Evolutionary conservation across 2,329 filamentous ascomycete species (phyloP).

Genomic region (Scleromitrula shiraiana): DNA sequence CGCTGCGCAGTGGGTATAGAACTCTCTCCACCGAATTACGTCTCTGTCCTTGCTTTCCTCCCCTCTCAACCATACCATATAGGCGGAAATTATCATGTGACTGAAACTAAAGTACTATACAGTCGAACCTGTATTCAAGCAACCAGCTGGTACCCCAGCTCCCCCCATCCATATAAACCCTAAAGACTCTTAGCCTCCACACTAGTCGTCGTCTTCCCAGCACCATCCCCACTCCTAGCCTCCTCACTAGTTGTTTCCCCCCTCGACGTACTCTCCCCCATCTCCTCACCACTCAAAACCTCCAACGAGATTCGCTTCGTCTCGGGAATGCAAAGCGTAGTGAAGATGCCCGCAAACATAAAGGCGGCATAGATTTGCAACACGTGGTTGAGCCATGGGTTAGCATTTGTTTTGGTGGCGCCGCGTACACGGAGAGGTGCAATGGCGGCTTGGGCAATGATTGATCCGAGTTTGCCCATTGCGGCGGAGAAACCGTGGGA

Average conservation of each 20-base stretch:
- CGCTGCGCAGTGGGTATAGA: neutral
- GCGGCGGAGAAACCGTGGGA: constrained; percentile 32
- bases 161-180: neutral
- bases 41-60: neutral
- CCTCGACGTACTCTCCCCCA: neutral
- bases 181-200: constrained; percentile 2
- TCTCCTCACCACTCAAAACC: constrained; percentile 55
- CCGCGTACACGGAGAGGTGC: constrained; percentile 43
- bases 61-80: neutral
- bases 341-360: constrained; percentile 66
- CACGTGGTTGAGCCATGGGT: constrained; percentile 57
- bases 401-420: constrained; percentile 18
- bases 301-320: constrained; percentile 70
- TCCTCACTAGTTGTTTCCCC: neutral
- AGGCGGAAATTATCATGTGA: no score
- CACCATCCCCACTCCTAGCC: neutral
- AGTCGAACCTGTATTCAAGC: neutral
- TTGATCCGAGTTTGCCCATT: constrained; percentile 30
- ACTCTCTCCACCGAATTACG: no score
- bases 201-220: neutral
- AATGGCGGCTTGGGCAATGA: constrained; percentile 42
- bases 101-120: no score
- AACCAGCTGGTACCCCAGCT: neutral
- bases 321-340: constrained; percentile 65
- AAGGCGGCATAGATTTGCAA: constrained; percentile 74